Evolutionary conservation across 1,139 yeast genomes (phyloP), one percentile per base, ranked within the genome.

Genomic region (Schizosaccharomyces versatilis): DNA sequence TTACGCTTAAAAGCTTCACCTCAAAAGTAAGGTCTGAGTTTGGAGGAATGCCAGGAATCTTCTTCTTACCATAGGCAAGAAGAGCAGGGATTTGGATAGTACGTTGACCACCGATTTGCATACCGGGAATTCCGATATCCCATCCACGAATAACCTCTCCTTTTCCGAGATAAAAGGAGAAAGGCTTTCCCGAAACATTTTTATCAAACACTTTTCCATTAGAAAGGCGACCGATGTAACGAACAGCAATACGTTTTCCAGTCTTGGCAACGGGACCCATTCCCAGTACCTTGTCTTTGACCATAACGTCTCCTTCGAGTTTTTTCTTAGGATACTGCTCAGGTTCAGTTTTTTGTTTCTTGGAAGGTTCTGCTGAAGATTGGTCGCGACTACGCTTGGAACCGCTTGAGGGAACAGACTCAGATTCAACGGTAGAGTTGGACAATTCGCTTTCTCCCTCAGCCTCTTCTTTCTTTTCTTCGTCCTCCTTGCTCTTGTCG

Each of bases 51-150:
- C 97, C 98, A 64, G 98, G 97, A 60, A 84, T 36, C 19, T 36
- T 32, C 74, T 84, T 84, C 66, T 82, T 82, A 60, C 98, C 98
- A 71, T 90, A 90, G 57, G 95, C 98, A 80, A 84, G 83, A 66
- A 88, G 78, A 57, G 98, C 81, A 63, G 99, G 99, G 62, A 93
- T 84, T 60, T 85, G 76, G 61, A 93, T 86, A 74, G 98, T 81
- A 76, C 99, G 86, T 76, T 93, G 98, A 67, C 98, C 98, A 65
- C 95, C 95, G 67, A 85, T 94, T 59, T 94, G 80, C 97, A 93
- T 88, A 68, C 98, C 98, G 57, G 88, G 85, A 64, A 90, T 94
- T 75, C 98, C 98, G 65, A 88, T 76, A 68, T 90, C 99, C 82
- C 95, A 90, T 61, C 97, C 98, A 71, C 84, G 85, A 74, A 93